Evolutionary conservation across 768 basidiomycete genomes (phyloP), one percentile per base, ranked within the genome.

Genomic region (Imleria badia): DNA sequence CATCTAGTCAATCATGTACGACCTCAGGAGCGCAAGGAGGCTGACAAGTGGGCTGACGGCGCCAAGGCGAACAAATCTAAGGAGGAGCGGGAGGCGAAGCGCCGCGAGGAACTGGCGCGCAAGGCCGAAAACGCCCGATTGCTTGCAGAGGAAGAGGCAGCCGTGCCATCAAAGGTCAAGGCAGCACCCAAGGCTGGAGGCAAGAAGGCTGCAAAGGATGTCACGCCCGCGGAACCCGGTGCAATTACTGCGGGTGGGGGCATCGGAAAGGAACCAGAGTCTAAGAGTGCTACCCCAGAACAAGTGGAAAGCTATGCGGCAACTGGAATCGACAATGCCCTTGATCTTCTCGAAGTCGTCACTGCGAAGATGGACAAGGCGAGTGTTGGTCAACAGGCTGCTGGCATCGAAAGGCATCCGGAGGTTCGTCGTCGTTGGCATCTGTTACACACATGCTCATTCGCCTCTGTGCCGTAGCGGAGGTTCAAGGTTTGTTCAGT

Each of bases 341-440:
- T 98, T 47, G 94, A 98, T 72, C 78, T 96, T 51, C 70, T 97
- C 57, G 89, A 92, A 54, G 81, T 94, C 5, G 92, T 96, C 26
- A 95, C 85, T 44, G 90, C 91, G 4, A 94, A 93, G 79, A 86
- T 83, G 82, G 94, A 96, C 71, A 96, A 96, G 74, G 91, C 91
- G 2, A 91, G 89, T 61, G 76, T 95, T 33, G 94, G 94, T 0
- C 83, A 85, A 54, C 88, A 90, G 70, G 94, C 94, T 14, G 91
- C 91, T 48, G 80, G 82, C 36, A 81, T 97, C 34, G 94, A 97
- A 75, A 81, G 80, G 51, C 94, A 97, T 79, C 94, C 94, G 48
- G 94, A 97, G 84, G 92, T 93, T 64, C 45, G 81, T 72, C 19
- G 6, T 54, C 42, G n/a, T 23, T 10, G 26, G 29, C 13, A 33